Evolutionary conservation across 208 protist genomes (phyloP).

Genomic region (Trypanosoma caninum): DNA sequence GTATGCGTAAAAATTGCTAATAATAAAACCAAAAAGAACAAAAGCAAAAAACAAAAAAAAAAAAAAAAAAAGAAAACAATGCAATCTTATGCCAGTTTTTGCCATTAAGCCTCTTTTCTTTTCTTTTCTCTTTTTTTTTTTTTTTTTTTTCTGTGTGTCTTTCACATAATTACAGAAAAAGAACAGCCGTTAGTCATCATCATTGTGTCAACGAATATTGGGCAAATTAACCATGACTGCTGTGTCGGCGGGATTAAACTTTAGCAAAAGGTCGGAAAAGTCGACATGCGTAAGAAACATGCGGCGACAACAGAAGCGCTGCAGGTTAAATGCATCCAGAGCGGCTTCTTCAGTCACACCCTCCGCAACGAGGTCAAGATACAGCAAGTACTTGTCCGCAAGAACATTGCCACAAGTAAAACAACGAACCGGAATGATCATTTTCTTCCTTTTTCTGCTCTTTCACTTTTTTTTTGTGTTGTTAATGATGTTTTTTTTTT

Average conservation of each 20-base stretch:
- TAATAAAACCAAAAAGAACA: neutral
- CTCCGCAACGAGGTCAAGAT: conserved; percentile 90
- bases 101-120: neutral
- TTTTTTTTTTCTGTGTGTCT: neutral
- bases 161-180: neutral
- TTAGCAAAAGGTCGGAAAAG: conserved; percentile 98
- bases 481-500: neutral
- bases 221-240: conserved; percentile 37
- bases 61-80: neutral
- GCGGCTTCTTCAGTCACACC: conserved; percentile 95
- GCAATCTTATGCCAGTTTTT: neutral
- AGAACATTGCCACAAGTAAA: conserved; percentile 99
- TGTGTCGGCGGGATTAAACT: conserved; percentile 89
- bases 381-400: conserved; percentile 98
- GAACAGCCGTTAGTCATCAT: neutral
- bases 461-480: neutral
- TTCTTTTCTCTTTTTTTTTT: neutral
- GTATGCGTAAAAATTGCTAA: too few relatives aligned
- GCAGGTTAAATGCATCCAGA: conserved; percentile 95
- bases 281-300: conserved; percentile 99
- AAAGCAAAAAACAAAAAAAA: neutral
- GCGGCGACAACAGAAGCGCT: conserved; percentile 99
- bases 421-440: conserved; percentile 99
- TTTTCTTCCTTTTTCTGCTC: conserved; percentile 28
- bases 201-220: neutral